A percentile compares a stretch with the other conserved stretches of the same genome.
These are phyloP conservation scores for Aspergillus sparsus DNA, from an alignment of 495 filamentous ascomycete species.

Conservation along the genomic window DNA sequence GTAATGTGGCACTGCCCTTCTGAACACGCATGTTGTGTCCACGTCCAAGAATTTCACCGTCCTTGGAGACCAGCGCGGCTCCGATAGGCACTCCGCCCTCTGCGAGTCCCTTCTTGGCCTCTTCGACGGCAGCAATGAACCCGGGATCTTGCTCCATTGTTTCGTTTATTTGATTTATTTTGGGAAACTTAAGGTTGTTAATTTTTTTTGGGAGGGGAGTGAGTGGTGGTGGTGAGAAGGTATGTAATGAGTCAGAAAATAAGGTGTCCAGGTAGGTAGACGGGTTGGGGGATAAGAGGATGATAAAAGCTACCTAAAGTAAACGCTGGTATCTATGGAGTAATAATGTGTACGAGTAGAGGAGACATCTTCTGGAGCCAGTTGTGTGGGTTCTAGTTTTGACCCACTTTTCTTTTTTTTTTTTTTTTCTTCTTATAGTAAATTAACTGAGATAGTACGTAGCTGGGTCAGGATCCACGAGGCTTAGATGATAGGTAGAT, in stretches of 20 bases:
- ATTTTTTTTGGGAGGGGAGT: neutral
- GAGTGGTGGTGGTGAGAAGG: neutral
- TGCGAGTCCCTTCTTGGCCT: constrained; percentile 64
- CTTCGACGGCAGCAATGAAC: constrained; percentile 68
- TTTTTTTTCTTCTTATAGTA: too few species aligned
- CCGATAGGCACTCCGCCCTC: constrained; percentile 86
- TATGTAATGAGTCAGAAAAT: too few species aligned
- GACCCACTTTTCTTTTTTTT: too few species aligned
- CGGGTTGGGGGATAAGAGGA: neutral
- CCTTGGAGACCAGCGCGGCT: constrained; percentile 67
- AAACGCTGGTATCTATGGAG: too few species aligned
- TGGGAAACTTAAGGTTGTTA: neutral
- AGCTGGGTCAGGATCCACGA: too few species aligned
- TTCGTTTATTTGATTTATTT: neutral
- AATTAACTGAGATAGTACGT: too few species aligned
- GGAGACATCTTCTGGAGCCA: too few species aligned
- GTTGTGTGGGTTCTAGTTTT: too few species aligned
- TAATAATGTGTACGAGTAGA: too few species aligned
- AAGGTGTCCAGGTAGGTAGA: too few species aligned
- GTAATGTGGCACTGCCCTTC: constrained; percentile 70
- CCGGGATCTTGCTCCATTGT: constrained; percentile 51
- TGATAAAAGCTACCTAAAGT: neutral
- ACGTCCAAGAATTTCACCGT: constrained; percentile 73
- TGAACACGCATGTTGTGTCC: constrained; percentile 85
- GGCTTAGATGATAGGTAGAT: too few species aligned